phyloP scores from a whole-genome alignment of 345 rosid species.

The Citrus inodora region DNA sequence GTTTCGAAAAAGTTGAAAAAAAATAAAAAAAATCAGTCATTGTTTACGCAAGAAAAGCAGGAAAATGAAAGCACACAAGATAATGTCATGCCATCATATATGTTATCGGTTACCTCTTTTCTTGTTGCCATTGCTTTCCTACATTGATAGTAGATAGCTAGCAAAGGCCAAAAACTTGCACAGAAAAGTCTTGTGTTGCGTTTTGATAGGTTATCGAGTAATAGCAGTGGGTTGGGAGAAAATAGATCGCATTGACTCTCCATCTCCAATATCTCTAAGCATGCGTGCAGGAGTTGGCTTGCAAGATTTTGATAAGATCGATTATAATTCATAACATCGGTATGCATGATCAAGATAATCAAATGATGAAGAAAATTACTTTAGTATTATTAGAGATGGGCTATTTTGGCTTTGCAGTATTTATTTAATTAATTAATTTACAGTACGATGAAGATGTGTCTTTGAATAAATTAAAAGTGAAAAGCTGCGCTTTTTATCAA shows the following conservation, averaged over 20 bases:
- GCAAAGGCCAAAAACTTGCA: background rate
- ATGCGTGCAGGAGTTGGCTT: background rate
- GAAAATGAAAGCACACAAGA: background rate
- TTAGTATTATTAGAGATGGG: no score
- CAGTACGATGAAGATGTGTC: no score
- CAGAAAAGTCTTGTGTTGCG: background rate
- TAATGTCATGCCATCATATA: background rate
- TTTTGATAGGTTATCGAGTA: background rate
- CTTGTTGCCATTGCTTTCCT: background rate
- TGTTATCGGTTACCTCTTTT: background rate
- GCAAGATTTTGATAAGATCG: background rate
- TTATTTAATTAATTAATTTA: no score
- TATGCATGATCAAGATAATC: no score
- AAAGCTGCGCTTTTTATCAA: no score
- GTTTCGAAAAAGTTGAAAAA: no score
- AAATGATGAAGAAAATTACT: no score
- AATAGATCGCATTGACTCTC: background rate
- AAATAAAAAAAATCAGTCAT: no score
- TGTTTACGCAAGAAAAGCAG: background rate
- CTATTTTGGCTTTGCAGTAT: no score
- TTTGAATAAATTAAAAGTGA: no score
- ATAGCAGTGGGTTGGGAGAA: background rate
- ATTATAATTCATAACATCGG: no score
- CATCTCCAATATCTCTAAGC: background rate
- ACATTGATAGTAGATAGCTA: no score